These are phyloP conservation scores for Candida berthetii DNA, from an alignment of 805 yeast species.

Conservation along the genomic window DNA sequence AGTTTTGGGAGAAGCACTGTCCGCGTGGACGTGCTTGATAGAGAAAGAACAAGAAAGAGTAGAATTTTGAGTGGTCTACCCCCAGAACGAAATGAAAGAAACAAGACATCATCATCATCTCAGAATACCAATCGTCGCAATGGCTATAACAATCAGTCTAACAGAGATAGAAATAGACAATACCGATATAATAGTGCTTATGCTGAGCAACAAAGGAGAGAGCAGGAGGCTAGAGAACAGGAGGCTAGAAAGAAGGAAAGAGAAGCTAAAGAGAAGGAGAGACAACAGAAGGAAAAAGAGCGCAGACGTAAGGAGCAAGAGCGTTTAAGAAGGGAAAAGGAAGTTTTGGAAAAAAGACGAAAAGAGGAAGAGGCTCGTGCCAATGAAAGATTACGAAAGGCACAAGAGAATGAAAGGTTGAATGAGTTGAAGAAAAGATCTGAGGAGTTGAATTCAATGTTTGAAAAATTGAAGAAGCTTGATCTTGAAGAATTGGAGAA, in stretches of 20 bases:
- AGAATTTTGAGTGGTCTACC: background rate
- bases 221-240: slow-evolving; percentile 2
- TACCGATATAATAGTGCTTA: background rate
- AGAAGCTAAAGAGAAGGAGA: slow-evolving; percentile 3
- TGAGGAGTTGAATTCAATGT: background rate
- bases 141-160: too few species aligned
- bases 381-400: background rate
- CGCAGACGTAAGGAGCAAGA: slow-evolving; percentile 11
- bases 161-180: too few species aligned
- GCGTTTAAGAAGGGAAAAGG: slow-evolving; percentile 14
- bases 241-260: slow-evolving; percentile 2
- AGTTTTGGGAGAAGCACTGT: background rate
- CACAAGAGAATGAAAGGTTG: background rate
- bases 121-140: too few species aligned
- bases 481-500: background rate
- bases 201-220: background rate
- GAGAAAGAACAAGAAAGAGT: background rate
- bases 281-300: slow-evolving; percentile 1
- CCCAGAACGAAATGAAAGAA: background rate
- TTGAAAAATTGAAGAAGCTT: background rate
- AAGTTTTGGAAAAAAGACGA: slow-evolving; percentile 14
- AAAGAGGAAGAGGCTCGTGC: background rate
- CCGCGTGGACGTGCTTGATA: background rate
- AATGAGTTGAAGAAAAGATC: background rate
- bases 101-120: background rate